Base-by-base conservation (phyloP, 257 asterid species). In the Thymus quinquecostatus region DNA sequence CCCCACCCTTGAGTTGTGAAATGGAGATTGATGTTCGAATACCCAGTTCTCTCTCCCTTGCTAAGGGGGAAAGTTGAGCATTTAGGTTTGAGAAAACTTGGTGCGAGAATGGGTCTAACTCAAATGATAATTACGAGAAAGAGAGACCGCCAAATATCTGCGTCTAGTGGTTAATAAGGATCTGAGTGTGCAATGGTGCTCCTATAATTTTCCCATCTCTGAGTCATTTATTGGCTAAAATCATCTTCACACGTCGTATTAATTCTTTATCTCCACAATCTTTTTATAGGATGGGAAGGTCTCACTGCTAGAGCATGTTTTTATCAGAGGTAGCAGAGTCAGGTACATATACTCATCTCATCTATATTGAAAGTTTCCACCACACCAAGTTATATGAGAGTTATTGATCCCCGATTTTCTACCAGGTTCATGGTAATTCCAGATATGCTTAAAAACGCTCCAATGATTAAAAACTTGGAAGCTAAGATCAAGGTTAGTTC, bases 311-410 rank as follows among this genome's bases (percentile, higher is more conserved):
- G 98, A 94, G 83, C 98, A 94, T 73, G 98, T 94, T 71, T 94
- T 94, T 79, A 88, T 94, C 50, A 86, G 98, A 54, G 98, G 98
- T 60, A 89, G 97, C 89, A 94, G 91, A 89, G 97, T 94, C 85
- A 87, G 97, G 97, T 91, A 47, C 47, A 48, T 50, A 44, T 50
- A 21, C 10, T n/a, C 13, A 38, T 38, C 21, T 8, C 10, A 3
- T 61, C 54, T 47, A 34, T 74, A 50, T 8, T 34, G 50, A 11
- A 30, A 21, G 30, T 30, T 10, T 75, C 6, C 69, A 21, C 8
- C 75, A 61, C 57, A 53, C 64, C 64, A 12, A 40, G 14, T 70
- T 60, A 14, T 55, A 13, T 70, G 54, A 5, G 43, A 43, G 8
- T 47, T 30, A 53, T 69, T 70, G 40, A 73, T 36, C 12, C 49